Conservation (phyloP, 2,329 filamentous ascomycete species). For the Aspergillus clavatus region DNA sequence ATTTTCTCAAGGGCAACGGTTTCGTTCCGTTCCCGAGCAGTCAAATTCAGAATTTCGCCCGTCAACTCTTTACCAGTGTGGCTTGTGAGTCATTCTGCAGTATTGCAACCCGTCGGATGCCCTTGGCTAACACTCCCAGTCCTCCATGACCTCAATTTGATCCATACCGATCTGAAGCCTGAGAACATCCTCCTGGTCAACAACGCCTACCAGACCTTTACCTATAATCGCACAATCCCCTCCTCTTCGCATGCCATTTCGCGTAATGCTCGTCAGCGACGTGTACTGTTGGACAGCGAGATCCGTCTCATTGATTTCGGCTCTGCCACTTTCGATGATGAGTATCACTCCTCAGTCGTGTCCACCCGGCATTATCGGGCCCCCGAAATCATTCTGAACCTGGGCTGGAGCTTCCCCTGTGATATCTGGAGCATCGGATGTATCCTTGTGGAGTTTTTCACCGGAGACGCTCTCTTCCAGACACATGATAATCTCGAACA, state of each 20-base stretch:
- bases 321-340: conserved; percentile 63
- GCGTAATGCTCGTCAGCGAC: conserved; percentile 56
- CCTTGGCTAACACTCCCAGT: conserved; percentile 51
- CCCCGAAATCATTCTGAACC: conserved; percentile 63
- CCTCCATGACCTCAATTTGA: conserved; percentile 92
- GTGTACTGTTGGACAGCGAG: conserved; percentile 60
- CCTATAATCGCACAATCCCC: conserved; percentile 63
- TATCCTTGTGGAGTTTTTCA: conserved; percentile 65
- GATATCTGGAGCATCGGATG: conserved; percentile 68
- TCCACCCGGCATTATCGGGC: conserved; percentile 63
- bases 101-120: conserved; percentile 1
- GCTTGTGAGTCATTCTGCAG: conserved; percentile 68
- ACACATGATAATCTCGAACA: conserved; percentile 65
- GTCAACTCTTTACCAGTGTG: conserved; percentile 95
- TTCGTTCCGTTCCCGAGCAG: conserved; percentile 98
- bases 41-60: conserved; percentile 94
- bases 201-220: conserved; percentile 63
- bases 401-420: conserved; percentile 64
- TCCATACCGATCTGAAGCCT: conserved; percentile 76
- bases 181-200: conserved; percentile 64
- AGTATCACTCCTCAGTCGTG: conserved; percentile 64
- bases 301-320: conserved; percentile 65
- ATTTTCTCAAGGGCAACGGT: conserved; percentile 90
- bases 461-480: conserved; percentile 63
- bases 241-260: conserved; percentile 57